Percentiles rank a stretch among this genome's conserved stretches.
phyloP scores from a whole-genome alignment of 2,329 filamentous ascomycete species.

The Fusarium protoensiforme region DNA sequence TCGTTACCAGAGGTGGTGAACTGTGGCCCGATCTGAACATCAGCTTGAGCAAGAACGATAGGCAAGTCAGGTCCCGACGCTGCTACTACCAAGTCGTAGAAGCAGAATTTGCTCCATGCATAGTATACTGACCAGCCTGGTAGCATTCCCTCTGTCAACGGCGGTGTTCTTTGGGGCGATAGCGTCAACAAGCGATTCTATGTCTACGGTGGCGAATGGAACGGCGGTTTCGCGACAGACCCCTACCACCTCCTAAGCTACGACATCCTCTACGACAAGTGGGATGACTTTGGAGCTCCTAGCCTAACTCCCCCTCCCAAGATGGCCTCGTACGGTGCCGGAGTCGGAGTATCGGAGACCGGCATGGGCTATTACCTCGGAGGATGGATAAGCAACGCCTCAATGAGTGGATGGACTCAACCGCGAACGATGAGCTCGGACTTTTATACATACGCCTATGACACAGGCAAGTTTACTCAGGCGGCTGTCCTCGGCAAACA shows the following conservation, averaged over 20 bases:
- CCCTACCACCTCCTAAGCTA: conserved; percentile 6
- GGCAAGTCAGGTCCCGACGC: background rate
- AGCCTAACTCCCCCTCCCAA: background rate
- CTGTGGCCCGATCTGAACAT: background rate
- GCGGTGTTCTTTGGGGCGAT: conserved; percentile 14
- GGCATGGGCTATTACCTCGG: conserved; percentile 18
- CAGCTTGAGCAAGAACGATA: background rate
- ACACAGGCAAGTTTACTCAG: background rate
- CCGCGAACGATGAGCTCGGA: background rate
- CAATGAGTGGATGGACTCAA: conserved; percentile 4
- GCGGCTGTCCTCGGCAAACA: conserved; percentile 1
- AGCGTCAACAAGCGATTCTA: conserved; percentile 14
- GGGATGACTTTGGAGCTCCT: conserved; percentile 9
- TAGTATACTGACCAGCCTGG: background rate
- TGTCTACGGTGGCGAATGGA: conserved; percentile 14
- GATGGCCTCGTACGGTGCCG: conserved; percentile 5
- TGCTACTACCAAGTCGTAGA: too few relatives aligned
- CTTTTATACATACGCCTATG: background rate
- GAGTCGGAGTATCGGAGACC: background rate
- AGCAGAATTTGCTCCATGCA: too few relatives aligned
- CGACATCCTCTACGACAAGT: conserved; percentile 8
- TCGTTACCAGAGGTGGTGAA: background rate
- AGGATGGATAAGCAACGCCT: conserved; percentile 16
- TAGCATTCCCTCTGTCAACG: conserved; percentile 5
- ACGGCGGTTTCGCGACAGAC: background rate